Percentiles rank a stretch among this genome's conserved stretches.
phyloP scores from a whole-genome alignment of 306 rosid genomes.

The Inga oerstediana region DNA sequence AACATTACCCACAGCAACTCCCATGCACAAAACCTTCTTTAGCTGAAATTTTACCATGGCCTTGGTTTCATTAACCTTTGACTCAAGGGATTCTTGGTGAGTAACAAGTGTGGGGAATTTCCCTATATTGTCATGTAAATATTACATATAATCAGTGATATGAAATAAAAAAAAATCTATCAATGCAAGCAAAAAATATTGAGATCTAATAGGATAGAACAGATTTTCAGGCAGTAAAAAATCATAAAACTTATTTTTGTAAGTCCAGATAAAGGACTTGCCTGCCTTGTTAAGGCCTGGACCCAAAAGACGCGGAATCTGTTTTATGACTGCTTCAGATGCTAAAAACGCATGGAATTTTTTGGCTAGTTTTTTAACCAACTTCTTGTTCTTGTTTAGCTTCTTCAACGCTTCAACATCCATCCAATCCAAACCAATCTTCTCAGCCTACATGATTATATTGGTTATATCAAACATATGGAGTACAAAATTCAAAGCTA shows the following conservation, averaged over 20 bases:
- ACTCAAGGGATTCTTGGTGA: conserved; percentile 85
- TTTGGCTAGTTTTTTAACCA: conserved; percentile 83
- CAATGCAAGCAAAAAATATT: not conserved
- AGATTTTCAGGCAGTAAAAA: not conserved
- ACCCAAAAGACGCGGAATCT: conserved; percentile 88
- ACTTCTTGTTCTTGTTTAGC: conserved; percentile 79
- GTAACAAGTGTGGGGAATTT: conserved; percentile 82
- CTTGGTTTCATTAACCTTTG: conserved; percentile 80
- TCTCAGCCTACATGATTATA: conserved; percentile 59
- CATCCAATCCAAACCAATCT: conserved; percentile 76
- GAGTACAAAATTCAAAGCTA: not conserved
- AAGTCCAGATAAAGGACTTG: conserved; percentile 30
- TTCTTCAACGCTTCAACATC: conserved; percentile 85
- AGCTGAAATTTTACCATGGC: conserved; percentile 87
- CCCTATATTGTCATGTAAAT: conserved; percentile 40
- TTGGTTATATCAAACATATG: not conserved
- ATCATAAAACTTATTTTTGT: not conserved
- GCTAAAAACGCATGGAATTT: conserved; percentile 87
- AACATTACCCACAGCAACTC: conserved; percentile 84
- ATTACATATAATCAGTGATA: not conserved
- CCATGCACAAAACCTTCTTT: conserved; percentile 91
- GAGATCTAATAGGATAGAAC: not conserved
- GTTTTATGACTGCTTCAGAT: conserved; percentile 87
- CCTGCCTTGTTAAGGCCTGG: conserved; percentile 98
- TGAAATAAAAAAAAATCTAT: not conserved